Evolutionary conservation across 2,329 filamentous ascomycete species (phyloP), one percentile per base, ranked within the genome.

Genomic region (Pseudocercospora cruenta): DNA sequence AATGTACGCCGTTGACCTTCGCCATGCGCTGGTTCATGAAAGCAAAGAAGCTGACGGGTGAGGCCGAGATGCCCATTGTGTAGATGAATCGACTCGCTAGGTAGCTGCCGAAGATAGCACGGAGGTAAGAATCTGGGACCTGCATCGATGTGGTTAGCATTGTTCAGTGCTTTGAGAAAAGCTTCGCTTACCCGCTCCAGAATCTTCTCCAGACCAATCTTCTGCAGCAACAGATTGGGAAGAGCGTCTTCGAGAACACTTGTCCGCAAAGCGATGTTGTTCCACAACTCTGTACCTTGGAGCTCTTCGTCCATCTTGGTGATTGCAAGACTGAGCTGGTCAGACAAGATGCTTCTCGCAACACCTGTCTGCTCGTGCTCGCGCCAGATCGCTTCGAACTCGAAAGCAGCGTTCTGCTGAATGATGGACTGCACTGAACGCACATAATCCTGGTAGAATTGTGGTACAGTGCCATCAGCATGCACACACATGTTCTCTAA

Each of bases 301-400:
- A 99, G 85, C 81, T 99, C 94, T 82, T 99, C 94, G 74, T 99
- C 94, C 22, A 99, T 87, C 73, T 91, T 91, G n/a, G 94, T 98
- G 77, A 99, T 99, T 36, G 95, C 94, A 58, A 92, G 83, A 64
- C 92, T 96, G 62, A 99, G 87, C 73, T 90, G 92, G 79, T 99
- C 95, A 57, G 93, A 96, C 63, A 99, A 85, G n/a, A 94, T 88
- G 68, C 93, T 96, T 68, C 94, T 88, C 22, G 92, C 82, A 62
- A 89, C 84, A 60, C 92, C 91, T 1, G 92, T 97, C 77, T 89
- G 81, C 80, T 95, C 89, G 77, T 96, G 88, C 80, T 99, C 95
- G 71, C 92, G 89, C 95, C 95, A 99, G 82, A 99, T 96, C 51
- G 95, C 95, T 82, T 99, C 95, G 73, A 99, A 99, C 80, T 99